Evolutionary conservation across 2,329 filamentous ascomycete genomes (phyloP), one percentile per base, ranked within the genome.

Genomic region (Monilinia vaccinii-corymbosi): DNA sequence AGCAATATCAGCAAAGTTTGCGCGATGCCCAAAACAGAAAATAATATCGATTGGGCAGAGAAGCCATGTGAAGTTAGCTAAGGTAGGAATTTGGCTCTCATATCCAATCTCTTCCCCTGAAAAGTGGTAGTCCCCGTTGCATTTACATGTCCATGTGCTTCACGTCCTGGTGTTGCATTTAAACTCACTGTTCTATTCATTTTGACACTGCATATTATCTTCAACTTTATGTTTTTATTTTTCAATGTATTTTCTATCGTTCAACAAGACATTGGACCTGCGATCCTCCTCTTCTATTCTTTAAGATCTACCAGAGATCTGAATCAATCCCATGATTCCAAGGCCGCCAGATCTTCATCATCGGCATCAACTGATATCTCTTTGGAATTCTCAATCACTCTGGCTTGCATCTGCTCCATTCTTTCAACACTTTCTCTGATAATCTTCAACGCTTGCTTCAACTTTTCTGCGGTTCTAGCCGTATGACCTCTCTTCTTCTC

Each of bases 391-490:
- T 23, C 51, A 18, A 18, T 16, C 38, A 44, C 4, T 18, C 2
- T 21, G 13, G 42, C n/a, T 55, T 55, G 51, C 28, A 55, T 56
- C 55, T 49, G 42, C 34, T 57, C 55, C 45, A 57, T 57, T 48
- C 34, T 48, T 18, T 23, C 45, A 38, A 57, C 55, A 40, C 45
- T 42, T 13, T 50, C 45, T 38, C 45, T 48, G 9, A 57, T 57
- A 8, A 42, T 45, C 14, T 57, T 40, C 42, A 57, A 49, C 16
- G 44, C 45, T 45, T 40, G 23, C 55, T 38, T 57, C 32, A 49
- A 49, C 34, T 40, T 50, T 32, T n/a, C 18, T 10, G 55, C 14
- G 0, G 45, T 42, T 13, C 13, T n/a, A 21, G 21, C 11, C n/a
- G 45, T 49, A 5, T 13, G 32, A 16, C 4, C 34, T 57, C 18